These are phyloP conservation scores for Gossypium lobatum DNA, from an alignment of 441 rosid genomes.

Conservation along the genomic window DNA sequence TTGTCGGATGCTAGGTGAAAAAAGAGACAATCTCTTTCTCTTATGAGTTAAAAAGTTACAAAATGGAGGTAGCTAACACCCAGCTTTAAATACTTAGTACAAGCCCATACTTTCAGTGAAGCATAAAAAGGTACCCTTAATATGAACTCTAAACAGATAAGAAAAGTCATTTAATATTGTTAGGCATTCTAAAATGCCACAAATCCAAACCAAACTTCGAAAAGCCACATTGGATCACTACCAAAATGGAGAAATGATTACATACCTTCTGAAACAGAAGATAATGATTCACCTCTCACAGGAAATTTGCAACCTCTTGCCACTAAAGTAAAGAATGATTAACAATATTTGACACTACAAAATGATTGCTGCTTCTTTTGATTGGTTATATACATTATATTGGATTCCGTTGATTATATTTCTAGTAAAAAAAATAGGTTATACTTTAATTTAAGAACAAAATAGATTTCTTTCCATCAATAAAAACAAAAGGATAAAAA, in stretches of 20 bases:
- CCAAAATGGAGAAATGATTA: neutral
- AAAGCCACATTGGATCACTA: slow-evolving; percentile 1
- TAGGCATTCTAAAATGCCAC: neutral
- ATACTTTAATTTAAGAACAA: neutral
- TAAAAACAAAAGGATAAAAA: neutral
- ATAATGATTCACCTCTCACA: neutral
- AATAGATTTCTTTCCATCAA: neutral
- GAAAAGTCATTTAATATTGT: neutral
- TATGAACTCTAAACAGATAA: neutral
- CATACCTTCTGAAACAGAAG: neutral
- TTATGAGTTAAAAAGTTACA: neutral
- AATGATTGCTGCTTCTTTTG: neutral
- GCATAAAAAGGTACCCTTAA: neutral
- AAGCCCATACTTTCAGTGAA: neutral
- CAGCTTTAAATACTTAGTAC: neutral
- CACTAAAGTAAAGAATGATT: neutral
- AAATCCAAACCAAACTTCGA: neutral
- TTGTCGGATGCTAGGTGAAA: neutral
- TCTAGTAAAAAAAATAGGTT: neutral
- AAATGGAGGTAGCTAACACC: neutral
- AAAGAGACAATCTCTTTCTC: neutral
- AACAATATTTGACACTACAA: neutral
- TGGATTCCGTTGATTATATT: neutral
- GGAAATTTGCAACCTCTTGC: neutral
- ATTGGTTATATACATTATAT: neutral